Percentiles rank a stretch among this genome's conserved stretches.
Conservation (phyloP, 2,329 filamentous ascomycete genomes). For the Colletotrichum eleusines region DNA sequence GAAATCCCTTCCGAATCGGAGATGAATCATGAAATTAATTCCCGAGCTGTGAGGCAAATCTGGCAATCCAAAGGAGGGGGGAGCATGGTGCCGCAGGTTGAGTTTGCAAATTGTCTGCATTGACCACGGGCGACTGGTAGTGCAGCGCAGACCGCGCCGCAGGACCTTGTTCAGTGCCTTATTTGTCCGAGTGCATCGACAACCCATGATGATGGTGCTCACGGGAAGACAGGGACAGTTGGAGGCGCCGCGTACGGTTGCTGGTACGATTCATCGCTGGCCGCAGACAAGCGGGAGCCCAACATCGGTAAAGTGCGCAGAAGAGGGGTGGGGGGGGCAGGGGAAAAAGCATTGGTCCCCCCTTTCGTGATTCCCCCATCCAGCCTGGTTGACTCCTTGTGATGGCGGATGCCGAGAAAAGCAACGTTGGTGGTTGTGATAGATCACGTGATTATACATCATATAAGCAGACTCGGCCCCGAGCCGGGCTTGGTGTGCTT, state of each 20-base stretch:
- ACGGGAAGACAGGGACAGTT: background rate
- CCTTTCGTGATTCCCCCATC: slow-evolving; percentile 33
- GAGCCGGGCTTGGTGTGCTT: background rate
- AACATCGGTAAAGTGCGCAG: slow-evolving; percentile 15
- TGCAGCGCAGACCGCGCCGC: background rate
- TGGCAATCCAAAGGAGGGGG: background rate
- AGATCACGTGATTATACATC: background rate
- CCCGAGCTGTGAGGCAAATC: background rate
- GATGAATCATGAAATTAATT: slow-evolving; percentile 16
- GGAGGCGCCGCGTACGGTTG: slow-evolving; percentile 4
- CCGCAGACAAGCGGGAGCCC: slow-evolving; percentile 29
- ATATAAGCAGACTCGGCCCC: slow-evolving; percentile 28
- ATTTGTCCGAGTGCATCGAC: slow-evolving; percentile 17
- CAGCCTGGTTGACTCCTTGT: slow-evolving; percentile 32
- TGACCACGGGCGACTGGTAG: slow-evolving; percentile 3
- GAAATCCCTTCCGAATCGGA: slow-evolving; percentile 2
- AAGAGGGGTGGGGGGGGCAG: background rate
- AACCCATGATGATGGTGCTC: slow-evolving; percentile 7
- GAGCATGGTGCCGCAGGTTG: slow-evolving; percentile 1
- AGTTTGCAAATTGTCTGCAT: slow-evolving; percentile 22
- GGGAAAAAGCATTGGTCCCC: slow-evolving; percentile 37
- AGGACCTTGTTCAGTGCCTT: background rate
- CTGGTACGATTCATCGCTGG: slow-evolving; percentile 21
- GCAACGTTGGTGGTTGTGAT: slow-evolving; percentile 34
- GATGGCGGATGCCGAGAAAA: slow-evolving; percentile 38